A percentile compares a stretch with the other conserved stretches of the same genome.
Conservation (phyloP, 2,329 filamentous ascomycete species). For the Clonostachys chloroleuca region DNA sequence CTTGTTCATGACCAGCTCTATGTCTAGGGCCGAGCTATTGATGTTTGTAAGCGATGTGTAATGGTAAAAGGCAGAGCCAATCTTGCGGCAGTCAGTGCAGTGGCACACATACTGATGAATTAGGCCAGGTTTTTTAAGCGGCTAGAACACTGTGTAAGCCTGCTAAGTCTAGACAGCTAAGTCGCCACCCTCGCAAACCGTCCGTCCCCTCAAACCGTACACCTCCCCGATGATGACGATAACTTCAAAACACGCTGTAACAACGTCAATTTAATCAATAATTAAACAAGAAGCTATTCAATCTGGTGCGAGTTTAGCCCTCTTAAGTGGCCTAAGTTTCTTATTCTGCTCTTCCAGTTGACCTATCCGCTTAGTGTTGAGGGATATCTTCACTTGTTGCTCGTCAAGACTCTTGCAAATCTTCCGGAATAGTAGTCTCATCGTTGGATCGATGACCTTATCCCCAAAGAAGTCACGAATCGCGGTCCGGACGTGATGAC, state of each 20-base stretch:
- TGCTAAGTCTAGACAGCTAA: no score
- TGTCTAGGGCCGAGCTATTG: no score
- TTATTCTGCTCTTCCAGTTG: not conserved
- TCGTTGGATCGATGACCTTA: not conserved
- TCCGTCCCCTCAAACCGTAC: not conserved
- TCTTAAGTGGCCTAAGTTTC: not conserved
- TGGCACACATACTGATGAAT: no score
- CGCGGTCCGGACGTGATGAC: not conserved
- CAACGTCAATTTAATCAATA: not conserved
- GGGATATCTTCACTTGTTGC: not conserved
- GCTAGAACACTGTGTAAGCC: no score
- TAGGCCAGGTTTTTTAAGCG: no score
- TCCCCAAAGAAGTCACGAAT: not conserved
- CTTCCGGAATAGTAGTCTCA: not conserved
- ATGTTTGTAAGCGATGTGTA: no score
- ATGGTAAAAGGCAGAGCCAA: no score
- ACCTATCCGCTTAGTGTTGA: not conserved
- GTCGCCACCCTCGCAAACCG: not conserved
- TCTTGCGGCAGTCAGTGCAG: no score
- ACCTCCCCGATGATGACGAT: not conserved
- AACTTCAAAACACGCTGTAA: not conserved
- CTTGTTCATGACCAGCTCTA: no score
- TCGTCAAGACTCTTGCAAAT: not conserved
- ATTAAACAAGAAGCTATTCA: not conserved
- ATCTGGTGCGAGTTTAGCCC: not conserved